Base-by-base conservation (phyloP, 192 early-diverging fungal species). In the Endogone sp. region DNA sequence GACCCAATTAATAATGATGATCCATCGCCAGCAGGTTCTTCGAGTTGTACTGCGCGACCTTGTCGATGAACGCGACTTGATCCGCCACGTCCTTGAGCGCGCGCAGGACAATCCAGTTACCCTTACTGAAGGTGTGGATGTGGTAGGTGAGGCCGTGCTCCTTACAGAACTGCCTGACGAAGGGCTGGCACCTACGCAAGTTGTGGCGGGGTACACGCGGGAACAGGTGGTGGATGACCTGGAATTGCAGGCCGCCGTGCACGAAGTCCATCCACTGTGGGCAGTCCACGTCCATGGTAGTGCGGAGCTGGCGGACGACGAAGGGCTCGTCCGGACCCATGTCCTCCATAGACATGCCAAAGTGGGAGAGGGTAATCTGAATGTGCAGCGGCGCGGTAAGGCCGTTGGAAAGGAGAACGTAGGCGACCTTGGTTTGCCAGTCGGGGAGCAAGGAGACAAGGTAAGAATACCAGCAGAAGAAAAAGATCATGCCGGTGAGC, bases 271-370 rank as follows among this genome's bases (percentile, higher is more conserved):
- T 66, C 91, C 92, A 96, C 66, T 73, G 76, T 23, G 95, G 91
- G 78, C 97, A 98, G 72, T 94, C 92, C 0, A 98, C 93, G 77
- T 98, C 97, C 93, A 97, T 95, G 29, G 92, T 95, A 0, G 97
- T 98, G 63, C 95, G 84, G 25, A 96, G 79, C 82, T 91, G 91
- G 72, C 91, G 90, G 63, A 88, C 90, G 2, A 93, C 88, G 74
- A 94, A 98, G 59, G 90, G 85, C 77, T 96, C 94, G 58, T 79
- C 71, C 0, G 86, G 83, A 30, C 88, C 90, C 13, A 85, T 67
- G 55, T 88, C 88, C 70, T 90, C 88, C 0, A 88, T 90, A 37
- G 88, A 90, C 96, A 98, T 98, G 66, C 91, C 93, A 89, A 95
- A 98, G 78, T 98, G 97, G 30, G 89, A 92, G 49, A 98, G 83